Evolutionary conservation across 495 filamentous ascomycete genomes (phyloP).

Genomic region (Monascus purpureus): DNA sequence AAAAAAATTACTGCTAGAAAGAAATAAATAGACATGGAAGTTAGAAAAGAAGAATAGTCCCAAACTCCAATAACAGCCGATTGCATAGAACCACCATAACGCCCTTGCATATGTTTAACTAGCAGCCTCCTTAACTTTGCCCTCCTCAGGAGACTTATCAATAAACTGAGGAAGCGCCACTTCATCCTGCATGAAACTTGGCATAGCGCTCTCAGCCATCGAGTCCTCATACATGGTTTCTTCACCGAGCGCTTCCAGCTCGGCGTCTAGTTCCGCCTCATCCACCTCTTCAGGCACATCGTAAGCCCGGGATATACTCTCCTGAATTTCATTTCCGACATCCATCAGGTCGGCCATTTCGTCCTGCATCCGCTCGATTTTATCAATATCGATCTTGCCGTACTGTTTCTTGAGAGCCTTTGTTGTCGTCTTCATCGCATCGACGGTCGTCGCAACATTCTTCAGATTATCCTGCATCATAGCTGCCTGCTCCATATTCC

Average conservation of each 20-base stretch:
- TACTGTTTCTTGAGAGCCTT: slow-evolving; percentile 91
- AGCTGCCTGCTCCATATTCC: slow-evolving; percentile 99
- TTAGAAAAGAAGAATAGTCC: too few relatives aligned
- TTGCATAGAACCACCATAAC: too few relatives aligned
- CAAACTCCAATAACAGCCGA: too few relatives aligned
- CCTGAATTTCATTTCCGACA: slow-evolving; percentile 95
- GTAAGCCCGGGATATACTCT: slow-evolving; percentile 85
- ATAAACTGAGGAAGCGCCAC: slow-evolving; percentile 71
- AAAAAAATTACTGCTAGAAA: too few relatives aligned
- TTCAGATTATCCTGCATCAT: slow-evolving; percentile 99
- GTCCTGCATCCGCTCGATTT: slow-evolving; percentile 96
- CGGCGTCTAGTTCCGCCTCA: slow-evolving; percentile 92
- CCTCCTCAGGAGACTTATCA: slow-evolving; percentile 57
- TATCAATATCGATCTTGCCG: slow-evolving; percentile 91
- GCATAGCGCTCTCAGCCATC: slow-evolving; percentile 48
- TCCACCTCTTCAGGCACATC: slow-evolving; percentile 96
- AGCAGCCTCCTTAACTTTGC: slow-evolving; percentile 63
- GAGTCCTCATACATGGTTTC: slow-evolving; percentile 65
- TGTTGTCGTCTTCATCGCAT: slow-evolving; percentile 92
- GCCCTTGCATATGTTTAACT: too few relatives aligned
- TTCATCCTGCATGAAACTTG: slow-evolving; percentile 81
- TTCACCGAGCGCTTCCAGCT: slow-evolving; percentile 85
- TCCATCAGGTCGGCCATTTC: slow-evolving; percentile 99
- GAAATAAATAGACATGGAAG: too few relatives aligned
- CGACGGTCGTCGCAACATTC: slow-evolving; percentile 96